phyloP scores from a whole-genome alignment of 306 rosid genomes.

The Cercis canadensis region DNA sequence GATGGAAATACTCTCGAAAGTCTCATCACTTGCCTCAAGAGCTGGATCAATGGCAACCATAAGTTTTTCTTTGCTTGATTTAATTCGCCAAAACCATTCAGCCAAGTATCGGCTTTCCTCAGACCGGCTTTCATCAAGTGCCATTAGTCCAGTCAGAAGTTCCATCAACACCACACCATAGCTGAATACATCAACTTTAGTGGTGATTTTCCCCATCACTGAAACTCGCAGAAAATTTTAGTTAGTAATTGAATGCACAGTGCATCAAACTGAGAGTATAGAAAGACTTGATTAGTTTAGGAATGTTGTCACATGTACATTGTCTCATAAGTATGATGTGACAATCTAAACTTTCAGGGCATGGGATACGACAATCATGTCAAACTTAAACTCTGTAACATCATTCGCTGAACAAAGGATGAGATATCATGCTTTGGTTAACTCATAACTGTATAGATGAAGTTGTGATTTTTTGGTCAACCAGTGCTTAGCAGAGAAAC shows the following conservation, averaged over 20 bases:
- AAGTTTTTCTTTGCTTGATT: conserved; percentile 62
- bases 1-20: conserved; percentile 51
- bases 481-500: not conserved
- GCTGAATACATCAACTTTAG: conserved; percentile 85
- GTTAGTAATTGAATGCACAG: conserved; percentile 13
- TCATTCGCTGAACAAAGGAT: too few species aligned
- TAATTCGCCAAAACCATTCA: conserved; percentile 79
- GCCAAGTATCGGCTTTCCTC: conserved; percentile 89
- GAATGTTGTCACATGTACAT: not conserved
- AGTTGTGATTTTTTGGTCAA: not conserved
- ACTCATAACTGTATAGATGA: too few species aligned
- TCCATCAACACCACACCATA: conserved; percentile 84
- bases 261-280: not conserved
- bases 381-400: not conserved
- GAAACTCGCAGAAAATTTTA: conserved; percentile 37
- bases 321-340: too few species aligned
- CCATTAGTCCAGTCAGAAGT: conserved; percentile 72
- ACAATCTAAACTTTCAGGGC: too few species aligned
- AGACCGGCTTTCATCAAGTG: conserved; percentile 75
- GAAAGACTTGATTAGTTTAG: not conserved
- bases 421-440: too few species aligned
- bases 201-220: conserved; percentile 93
- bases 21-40: conserved; percentile 52
- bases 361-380: not conserved
- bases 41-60: conserved; percentile 70